Conservation (phyloP, 202 grass and related monocot species). For the Eragrostis tef region DNA sequence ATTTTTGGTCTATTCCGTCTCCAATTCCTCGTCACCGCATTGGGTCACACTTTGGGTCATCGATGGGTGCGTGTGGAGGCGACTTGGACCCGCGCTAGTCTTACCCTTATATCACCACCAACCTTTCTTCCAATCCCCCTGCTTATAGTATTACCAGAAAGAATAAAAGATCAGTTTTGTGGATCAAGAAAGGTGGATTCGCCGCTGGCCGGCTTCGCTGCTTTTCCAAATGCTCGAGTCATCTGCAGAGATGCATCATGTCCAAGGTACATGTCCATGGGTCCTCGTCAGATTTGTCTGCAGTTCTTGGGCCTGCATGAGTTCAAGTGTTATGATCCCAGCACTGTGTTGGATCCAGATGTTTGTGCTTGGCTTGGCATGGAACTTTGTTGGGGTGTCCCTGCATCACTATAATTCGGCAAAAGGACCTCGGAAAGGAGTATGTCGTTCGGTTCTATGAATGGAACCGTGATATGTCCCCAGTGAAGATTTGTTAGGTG, state of each 20-base stretch:
- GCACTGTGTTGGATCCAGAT: background rate
- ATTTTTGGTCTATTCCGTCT: background rate
- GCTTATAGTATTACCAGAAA: background rate
- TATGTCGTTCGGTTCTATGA: too few species aligned
- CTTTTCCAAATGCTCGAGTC: constrained; percentile 12
- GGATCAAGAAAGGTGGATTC: constrained; percentile 27
- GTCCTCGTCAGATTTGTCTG: constrained; percentile 6
- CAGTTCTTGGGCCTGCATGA: background rate
- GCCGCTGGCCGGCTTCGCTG: constrained; percentile 14
- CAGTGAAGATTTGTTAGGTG: constrained; percentile 23
- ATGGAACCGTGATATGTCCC: background rate
- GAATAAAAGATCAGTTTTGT: constrained; percentile 8
- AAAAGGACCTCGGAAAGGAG: background rate
- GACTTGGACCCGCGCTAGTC: constrained; percentile 41
- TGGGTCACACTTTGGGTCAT: constrained; percentile 6
- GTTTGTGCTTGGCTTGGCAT: background rate
- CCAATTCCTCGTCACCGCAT: constrained; percentile 26
- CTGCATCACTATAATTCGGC: background rate
- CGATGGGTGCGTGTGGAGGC: background rate
- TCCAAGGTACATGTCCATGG: constrained; percentile 5
- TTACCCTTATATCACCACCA: constrained; percentile 1
- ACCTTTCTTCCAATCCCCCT: background rate
- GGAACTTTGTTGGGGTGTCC: constrained; percentile 10
- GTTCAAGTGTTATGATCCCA: background rate
- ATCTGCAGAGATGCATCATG: constrained; percentile 8